These are phyloP conservation scores for Larix kaempferi DNA, from an alignment of 75 land plant species.

Conservation along the genomic window DNA sequence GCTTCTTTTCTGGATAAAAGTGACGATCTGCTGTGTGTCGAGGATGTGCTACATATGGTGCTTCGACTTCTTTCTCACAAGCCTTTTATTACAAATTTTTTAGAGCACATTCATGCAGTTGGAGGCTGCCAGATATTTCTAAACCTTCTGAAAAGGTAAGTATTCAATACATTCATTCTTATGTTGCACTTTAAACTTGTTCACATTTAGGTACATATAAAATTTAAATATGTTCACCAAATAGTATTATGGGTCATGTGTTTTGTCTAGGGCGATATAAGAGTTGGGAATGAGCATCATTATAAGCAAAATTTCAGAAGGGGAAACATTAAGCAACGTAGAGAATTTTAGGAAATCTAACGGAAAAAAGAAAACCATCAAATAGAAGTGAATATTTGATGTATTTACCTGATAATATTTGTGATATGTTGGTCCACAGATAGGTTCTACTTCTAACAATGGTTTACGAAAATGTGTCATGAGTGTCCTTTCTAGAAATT, in stretches of 20 bases:
- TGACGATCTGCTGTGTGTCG: constrained; percentile 79
- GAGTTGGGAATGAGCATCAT: too few species aligned
- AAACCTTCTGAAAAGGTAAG: constrained; percentile 77
- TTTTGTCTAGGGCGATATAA: neutral
- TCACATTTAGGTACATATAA: neutral
- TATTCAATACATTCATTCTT: neutral
- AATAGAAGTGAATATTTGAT: neutral
- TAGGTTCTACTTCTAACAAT: too few species aligned
- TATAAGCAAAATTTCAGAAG: too few species aligned
- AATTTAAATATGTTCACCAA: neutral
- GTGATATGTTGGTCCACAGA: neutral
- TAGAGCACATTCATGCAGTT: constrained; percentile 63
- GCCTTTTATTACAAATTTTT: constrained; percentile 54
- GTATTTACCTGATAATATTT: neutral
- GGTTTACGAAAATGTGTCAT: too few species aligned
- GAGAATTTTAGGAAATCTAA: too few species aligned
- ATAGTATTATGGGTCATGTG: neutral
- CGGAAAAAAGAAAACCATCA: neutral
- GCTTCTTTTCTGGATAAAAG: constrained; percentile 76
- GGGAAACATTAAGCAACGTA: too few species aligned
- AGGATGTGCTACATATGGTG: constrained; percentile 94
- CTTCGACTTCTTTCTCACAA: constrained; percentile 75
- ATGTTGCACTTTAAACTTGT: neutral
- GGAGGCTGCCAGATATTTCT: constrained; percentile 84
- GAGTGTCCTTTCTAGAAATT: too few species aligned